A percentile compares a stretch with the other conserved stretches of the same genome.
Evolutionary conservation across 495 filamentous ascomycete genomes (phyloP).

Genomic region (Xanthoparmelia taractica): DNA sequence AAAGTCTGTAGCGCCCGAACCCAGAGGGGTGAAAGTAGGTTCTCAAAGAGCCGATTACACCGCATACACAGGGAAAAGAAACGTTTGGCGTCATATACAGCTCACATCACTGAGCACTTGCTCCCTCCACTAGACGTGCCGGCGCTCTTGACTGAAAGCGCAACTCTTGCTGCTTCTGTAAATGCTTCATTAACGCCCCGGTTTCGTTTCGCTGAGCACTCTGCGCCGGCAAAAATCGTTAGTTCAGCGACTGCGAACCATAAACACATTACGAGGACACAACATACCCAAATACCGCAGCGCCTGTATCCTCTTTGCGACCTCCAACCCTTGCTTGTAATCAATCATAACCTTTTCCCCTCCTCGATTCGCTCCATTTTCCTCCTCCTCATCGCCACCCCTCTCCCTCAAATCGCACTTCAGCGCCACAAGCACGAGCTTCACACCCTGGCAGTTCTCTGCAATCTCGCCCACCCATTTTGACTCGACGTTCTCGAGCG

Average conservation of each 20-base stretch:
- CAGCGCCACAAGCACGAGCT: conserved; percentile 88
- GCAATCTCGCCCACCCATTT: conserved; percentile 98
- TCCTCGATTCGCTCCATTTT: conserved; percentile 37
- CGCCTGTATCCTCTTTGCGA: conserved; percentile 79
- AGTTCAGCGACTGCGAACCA: not conserved
- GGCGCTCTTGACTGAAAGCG: conserved; percentile 68
- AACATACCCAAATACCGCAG: conserved; percentile 76
- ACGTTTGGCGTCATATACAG: not conserved
- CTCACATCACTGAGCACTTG: conserved; percentile 53
- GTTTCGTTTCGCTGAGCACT: conserved; percentile 97
- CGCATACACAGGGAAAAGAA: not conserved
- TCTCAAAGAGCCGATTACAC: not conserved
- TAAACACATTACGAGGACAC: not conserved
- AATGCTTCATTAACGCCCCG: conserved; percentile 97
- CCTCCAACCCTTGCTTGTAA: conserved; percentile 87
- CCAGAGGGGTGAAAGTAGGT: not conserved
- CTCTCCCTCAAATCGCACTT: conserved; percentile 91
- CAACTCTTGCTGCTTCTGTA: conserved; percentile 95
- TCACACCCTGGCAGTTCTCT: conserved; percentile 92
- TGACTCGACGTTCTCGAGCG: conserved; percentile 93
- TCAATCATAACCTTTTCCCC: conserved; percentile 62
- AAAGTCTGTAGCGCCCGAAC: not conserved
- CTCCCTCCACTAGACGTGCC: conserved; percentile 38
- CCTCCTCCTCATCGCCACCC: conserved; percentile 50
- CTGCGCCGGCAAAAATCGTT: conserved; percentile 32